These are phyloP conservation scores for Gyrodon lividus DNA, from an alignment of 768 basidiomycete species.

Conservation along the genomic window DNA sequence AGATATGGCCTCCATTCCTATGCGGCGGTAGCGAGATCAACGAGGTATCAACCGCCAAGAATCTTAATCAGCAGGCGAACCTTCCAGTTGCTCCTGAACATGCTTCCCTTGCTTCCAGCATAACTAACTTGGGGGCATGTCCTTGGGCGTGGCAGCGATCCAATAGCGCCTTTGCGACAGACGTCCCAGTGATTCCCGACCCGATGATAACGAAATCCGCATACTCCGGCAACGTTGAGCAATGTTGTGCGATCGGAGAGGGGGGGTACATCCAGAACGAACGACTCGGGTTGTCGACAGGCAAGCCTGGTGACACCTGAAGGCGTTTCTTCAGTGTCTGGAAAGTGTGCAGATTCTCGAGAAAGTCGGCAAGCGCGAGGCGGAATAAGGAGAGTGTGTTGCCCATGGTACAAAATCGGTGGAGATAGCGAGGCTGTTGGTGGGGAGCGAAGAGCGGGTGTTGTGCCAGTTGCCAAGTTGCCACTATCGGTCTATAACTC, in stretches of 20 bases:
- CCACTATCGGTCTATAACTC: too few relatives aligned
- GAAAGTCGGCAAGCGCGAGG: conserved; percentile 19
- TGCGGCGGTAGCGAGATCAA: not conserved
- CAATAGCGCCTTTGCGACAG: conserved; percentile 56
- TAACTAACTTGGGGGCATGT: conserved; percentile 48
- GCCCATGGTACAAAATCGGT: conserved; percentile 19
- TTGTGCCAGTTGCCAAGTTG: not conserved
- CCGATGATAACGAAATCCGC: conserved; percentile 74
- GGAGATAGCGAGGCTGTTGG: not conserved
- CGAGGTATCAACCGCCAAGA: not conserved
- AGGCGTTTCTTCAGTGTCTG: conserved; percentile 34
- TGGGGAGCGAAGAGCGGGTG: not conserved
- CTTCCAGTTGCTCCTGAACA: conserved; percentile 77
- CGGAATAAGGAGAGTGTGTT: conserved; percentile 24
- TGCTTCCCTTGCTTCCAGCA: conserved; percentile 78
- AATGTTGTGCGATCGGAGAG: conserved; percentile 45
- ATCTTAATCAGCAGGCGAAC: conserved; percentile 36
- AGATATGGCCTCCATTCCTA: conserved; percentile 73
- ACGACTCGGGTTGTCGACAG: conserved; percentile 48
- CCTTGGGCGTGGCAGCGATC: conserved; percentile 28
- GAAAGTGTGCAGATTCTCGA: conserved; percentile 19
- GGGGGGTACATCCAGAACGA: conserved; percentile 66
- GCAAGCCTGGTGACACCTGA: conserved; percentile 52
- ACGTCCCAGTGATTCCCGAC: conserved; percentile 73
- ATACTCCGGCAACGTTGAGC: conserved; percentile 31